Percentiles rank a stretch among this genome's conserved stretches.
Conservation (phyloP, 2,329 filamentous ascomycete genomes). For the Sporothrix brunneoviolacea region DNA sequence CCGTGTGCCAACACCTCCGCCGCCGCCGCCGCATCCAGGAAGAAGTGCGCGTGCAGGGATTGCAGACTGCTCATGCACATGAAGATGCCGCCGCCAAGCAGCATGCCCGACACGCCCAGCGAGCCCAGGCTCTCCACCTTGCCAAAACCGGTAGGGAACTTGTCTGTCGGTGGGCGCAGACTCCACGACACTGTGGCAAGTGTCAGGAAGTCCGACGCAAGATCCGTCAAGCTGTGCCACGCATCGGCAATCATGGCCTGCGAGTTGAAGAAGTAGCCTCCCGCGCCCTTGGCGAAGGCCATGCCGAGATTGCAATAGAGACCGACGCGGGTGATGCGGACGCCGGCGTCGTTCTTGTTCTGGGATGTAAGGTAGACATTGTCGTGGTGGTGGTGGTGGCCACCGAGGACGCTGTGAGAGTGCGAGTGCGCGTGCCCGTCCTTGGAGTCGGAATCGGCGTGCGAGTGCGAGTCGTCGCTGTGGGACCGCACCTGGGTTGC, state of each 20-base stretch:
- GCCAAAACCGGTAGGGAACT: conserved; percentile 86
- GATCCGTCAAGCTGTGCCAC: conserved; percentile 89
- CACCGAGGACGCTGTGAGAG: conserved; percentile 45
- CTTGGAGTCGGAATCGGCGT: not conserved
- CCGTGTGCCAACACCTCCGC: conserved; percentile 46
- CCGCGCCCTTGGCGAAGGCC: conserved; percentile 87
- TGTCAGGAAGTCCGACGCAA: conserved; percentile 91
- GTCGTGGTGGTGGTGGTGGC: conserved; percentile 76
- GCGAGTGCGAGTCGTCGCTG: conserved; percentile 46
- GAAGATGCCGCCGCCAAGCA: conserved; percentile 81
- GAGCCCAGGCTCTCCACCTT: conserved; percentile 97
- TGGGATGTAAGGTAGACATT: conserved; percentile 73
- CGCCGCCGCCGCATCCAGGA: conserved; percentile 54
- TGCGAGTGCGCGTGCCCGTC: conserved; percentile 49
- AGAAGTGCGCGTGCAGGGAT: conserved; percentile 65
- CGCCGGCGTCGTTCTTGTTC: conserved; percentile 87
- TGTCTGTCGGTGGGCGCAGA: conserved; percentile 71
- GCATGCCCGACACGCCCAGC: conserved; percentile 83
- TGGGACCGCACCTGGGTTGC: conserved; percentile 20
- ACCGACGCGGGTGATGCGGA: conserved; percentile 86
- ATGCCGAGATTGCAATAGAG: conserved; percentile 86
- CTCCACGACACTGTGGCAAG: conserved; percentile 93
- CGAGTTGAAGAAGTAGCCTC: conserved; percentile 91
- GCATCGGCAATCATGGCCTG: conserved; percentile 90
- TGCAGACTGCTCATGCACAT: conserved; percentile 77